These are phyloP conservation scores for Oemleria cerasiformis DNA, from an alignment of 306 rosid genomes.

Conservation along the genomic window DNA sequence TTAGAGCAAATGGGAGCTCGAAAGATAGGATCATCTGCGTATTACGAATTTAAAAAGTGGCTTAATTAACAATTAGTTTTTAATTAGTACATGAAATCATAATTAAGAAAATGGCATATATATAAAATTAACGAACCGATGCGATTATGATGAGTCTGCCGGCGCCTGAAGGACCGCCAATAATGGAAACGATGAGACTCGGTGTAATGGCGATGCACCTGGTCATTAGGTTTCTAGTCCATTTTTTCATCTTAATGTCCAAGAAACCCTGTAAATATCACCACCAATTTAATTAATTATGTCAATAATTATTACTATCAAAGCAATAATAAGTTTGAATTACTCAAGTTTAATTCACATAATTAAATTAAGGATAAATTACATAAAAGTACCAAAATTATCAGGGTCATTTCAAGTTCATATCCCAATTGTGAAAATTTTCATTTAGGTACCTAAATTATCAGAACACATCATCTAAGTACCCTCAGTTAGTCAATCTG, in stretches of 20 bases:
- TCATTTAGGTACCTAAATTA: too few species aligned
- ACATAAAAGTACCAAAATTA: too few species aligned
- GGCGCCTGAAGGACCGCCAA: constrained; percentile 54
- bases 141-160: constrained; percentile 63
- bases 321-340: too few species aligned
- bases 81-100: not conserved
- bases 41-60: not conserved
- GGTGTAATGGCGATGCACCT: constrained; percentile 80
- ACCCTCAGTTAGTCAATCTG: too few species aligned
- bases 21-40: constrained; percentile 91
- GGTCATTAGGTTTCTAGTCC: constrained; percentile 71
- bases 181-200: constrained; percentile 76
- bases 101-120: not conserved
- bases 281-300: too few species aligned
- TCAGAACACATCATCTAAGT: too few species aligned
- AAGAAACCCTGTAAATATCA: constrained; percentile 62
- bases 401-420: too few species aligned
- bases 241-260: constrained; percentile 74
- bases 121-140: constrained; percentile 43
- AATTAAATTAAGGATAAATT: too few species aligned
- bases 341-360: too few species aligned
- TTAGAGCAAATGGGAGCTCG: constrained; percentile 84
- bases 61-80: not conserved
- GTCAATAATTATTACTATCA: too few species aligned
- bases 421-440: too few species aligned